A percentile compares a stretch with the other conserved stretches of the same genome.
Conservation (phyloP, 768 basidiomycete species). For the Imleria badia region DNA sequence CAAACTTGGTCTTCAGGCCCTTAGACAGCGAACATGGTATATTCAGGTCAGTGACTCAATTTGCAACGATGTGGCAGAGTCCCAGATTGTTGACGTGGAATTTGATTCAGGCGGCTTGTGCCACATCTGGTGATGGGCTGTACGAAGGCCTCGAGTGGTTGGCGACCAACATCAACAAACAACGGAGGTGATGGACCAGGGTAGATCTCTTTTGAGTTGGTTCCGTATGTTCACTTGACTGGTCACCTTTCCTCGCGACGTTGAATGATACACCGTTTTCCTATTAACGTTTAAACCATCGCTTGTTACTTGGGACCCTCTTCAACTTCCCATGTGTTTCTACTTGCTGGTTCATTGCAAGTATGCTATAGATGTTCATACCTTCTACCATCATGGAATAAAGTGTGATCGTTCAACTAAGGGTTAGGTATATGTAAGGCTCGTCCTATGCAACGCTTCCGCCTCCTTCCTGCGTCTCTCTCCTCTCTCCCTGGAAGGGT, state of each 20-base stretch:
- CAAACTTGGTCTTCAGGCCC: conserved; percentile 96
- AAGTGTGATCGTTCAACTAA: conserved; percentile 3
- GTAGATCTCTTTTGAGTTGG: conserved; percentile 34
- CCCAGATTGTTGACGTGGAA: conserved; percentile 16
- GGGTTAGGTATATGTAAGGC: conserved; percentile 16
- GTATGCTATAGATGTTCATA: conserved; percentile 22
- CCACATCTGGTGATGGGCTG: conserved; percentile 96
- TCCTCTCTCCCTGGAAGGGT: conserved; percentile 57
- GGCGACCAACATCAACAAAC: conserved; percentile 81
- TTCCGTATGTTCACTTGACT: conserved; percentile 49
- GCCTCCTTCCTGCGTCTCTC: conserved; percentile 77
- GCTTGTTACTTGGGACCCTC: conserved; percentile 29
- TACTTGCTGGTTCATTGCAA: conserved; percentile 10
- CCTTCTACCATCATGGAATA: conserved; percentile 8
- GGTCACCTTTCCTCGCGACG: conserved; percentile 61
- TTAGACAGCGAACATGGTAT: conserved; percentile 97
- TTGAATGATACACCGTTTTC: conserved; percentile 50
- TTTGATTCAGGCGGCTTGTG: conserved; percentile 81
- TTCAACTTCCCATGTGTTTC: conserved; percentile 22
- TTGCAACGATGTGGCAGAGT: neutral
- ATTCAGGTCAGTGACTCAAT: conserved; percentile 67
- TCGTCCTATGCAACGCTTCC: conserved; percentile 68
- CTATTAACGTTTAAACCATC: conserved; percentile 32
- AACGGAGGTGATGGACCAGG: conserved; percentile 65
- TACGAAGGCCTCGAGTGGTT: conserved; percentile 99